Percentiles rank a stretch among this genome's conserved stretches.
These are phyloP conservation scores for Thermothelomyces thermophilus DNA, from an alignment of 2,329 filamentous ascomycete genomes.

Conservation along the genomic window DNA sequence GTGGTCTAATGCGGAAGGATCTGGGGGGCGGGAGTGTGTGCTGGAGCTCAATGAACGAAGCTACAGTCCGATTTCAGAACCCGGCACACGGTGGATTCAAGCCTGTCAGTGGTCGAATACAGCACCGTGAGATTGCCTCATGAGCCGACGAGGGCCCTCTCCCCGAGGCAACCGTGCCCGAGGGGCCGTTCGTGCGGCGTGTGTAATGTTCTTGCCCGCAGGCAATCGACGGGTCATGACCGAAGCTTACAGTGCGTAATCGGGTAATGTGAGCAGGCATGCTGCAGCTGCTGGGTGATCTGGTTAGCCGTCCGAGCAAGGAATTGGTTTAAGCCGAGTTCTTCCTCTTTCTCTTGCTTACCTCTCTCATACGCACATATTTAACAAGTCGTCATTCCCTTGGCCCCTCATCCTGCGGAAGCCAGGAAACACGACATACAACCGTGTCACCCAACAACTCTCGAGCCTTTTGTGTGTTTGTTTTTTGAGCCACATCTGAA, in stretches of 20 bases:
- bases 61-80: not conserved
- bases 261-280: conserved; percentile 15
- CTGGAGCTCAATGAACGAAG: conserved; percentile 7
- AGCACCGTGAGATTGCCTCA: not conserved
- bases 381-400: not conserved
- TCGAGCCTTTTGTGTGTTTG: not conserved
- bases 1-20: conserved; percentile 14
- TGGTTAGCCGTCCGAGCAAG: not conserved
- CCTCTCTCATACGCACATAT: not conserved
- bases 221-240: not conserved
- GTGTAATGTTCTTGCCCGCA: not conserved
- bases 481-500: not conserved
- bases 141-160: not conserved
- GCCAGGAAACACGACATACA: not conserved
- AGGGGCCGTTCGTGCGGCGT: not conserved
- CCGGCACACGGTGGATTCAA: not conserved
- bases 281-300: too few species aligned
- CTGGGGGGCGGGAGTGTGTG: not conserved
- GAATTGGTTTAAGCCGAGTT: not conserved
- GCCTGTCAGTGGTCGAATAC: not conserved
- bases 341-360: not conserved
- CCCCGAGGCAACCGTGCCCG: not conserved
- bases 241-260: conserved; percentile 10
- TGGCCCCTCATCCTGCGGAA: not conserved
- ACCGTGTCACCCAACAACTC: not conserved